phyloP scores from a whole-genome alignment of 257 asterid genomes.

The Perilla frutescens region DNA sequence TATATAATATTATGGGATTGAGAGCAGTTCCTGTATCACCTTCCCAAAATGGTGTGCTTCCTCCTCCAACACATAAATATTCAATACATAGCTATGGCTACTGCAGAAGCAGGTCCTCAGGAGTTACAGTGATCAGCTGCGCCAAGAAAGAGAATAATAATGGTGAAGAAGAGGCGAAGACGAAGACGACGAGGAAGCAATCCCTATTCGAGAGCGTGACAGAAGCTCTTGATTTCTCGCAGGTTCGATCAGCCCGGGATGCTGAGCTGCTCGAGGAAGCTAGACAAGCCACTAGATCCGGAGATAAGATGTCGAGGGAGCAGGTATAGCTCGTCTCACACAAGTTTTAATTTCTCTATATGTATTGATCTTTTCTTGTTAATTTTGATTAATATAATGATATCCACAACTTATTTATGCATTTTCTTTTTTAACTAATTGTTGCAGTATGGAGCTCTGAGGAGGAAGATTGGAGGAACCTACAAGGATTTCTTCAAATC shows the following conservation, averaged over 20 bases:
- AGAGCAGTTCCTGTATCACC: conserved; percentile 61
- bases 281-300: conserved; percentile 65
- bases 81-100: background rate
- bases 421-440: background rate
- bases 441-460: conserved; percentile 86
- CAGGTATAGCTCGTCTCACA: conserved; percentile 47
- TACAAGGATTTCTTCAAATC: conserved; percentile 99
- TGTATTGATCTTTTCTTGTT: too few species aligned
- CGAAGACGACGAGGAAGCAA: conserved; percentile 47
- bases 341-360: too few species aligned
- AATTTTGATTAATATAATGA: too few species aligned
- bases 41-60: conserved; percentile 52
- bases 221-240: conserved; percentile 87
- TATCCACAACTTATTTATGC: background rate
- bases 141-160: conserved; percentile 49
- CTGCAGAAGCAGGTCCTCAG: conserved; percentile 40
- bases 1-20: conserved; percentile 46
- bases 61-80: conserved; percentile 31
- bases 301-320: conserved; percentile 73
- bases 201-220: conserved; percentile 66
- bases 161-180: conserved; percentile 34
- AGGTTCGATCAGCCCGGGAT: conserved; percentile 77
- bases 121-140: conserved; percentile 36
- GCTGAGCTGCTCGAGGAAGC: conserved; percentile 86
- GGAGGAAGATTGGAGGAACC: conserved; percentile 98